Base-by-base conservation (phyloP, 257 asterid genomes). In the Echium plantagineum region DNA sequence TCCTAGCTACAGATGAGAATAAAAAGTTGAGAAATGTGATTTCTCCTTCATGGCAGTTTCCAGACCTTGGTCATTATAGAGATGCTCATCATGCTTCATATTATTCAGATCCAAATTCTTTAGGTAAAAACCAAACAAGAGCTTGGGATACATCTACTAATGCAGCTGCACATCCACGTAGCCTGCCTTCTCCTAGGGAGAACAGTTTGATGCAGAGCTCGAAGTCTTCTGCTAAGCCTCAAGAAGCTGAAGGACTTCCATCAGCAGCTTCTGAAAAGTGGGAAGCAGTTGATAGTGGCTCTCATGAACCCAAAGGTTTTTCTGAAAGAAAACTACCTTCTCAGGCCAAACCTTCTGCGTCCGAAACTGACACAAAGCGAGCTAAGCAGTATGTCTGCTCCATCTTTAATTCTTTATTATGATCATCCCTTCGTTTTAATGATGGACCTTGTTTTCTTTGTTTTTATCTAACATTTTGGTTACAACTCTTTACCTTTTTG, bases 341-440 rank as follows among this genome's bases (percentile, higher is more conserved):
- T 72, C 80, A 72, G 59, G 69, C 74, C 69, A 85, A 79, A 66
- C 71, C 69, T 77, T 62, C 79, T 64, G 59, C 78, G 66, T 71
- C 74, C 38, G 97, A 93, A 69, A 76, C 95, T 26, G 99, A 93
- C 76, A 83, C 87, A 47, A 86, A 85, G 73, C 89, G 94, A 32
- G 94, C 95, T 26, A 93, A 93, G 67, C 99, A 93, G 99, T 93
- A 86, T 48, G 96, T 75, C 62, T 61, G 64, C n/a, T 60, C 58
- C 60, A 35, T 35, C 72, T 63, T 62, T 58, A 53, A 67, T 67
- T 47, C 58, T 22, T 21, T 22, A n/a, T 17, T 3, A 42, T 12
- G 16, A 42, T 42, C 2, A 12, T 42, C 13, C 49, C 16, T 42
- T 3, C 4, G 4, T 38, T 8, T 7, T 38, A 7, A 7, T 42